Evolutionary conservation across 805 yeast genomes (phyloP).

Genomic region (Candida methanosorbosa): DNA sequence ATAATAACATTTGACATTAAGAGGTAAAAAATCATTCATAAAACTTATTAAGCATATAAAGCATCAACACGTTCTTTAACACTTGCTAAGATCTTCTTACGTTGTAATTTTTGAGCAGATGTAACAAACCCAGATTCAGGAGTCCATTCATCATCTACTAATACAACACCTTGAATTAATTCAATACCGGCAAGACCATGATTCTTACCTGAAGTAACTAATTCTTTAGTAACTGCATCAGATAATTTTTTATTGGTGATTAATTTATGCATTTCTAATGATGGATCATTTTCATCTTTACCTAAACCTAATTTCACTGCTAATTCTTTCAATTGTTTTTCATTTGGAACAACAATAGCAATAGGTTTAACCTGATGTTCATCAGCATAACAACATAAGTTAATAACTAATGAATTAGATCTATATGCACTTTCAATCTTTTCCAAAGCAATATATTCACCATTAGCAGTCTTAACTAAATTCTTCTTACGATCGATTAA

Average conservation of each 20-base stretch:
- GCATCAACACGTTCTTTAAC: slow-evolving; percentile 60
- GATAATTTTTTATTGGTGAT: slow-evolving; percentile 49
- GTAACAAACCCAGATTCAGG: slow-evolving; percentile 93
- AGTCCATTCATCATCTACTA: slow-evolving; percentile 92
- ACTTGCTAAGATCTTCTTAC: slow-evolving; percentile 74
- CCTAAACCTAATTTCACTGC: slow-evolving; percentile 48
- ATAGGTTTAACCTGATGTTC: slow-evolving; percentile 80
- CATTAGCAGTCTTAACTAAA: slow-evolving; percentile 89
- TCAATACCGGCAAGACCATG: slow-evolving; percentile 86
- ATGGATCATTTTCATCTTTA: slow-evolving; percentile 30
- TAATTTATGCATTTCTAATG: slow-evolving; percentile 31
- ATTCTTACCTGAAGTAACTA: slow-evolving; percentile 66
- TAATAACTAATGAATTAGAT: slow-evolving; percentile 65
- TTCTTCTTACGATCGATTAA: slow-evolving; percentile 94
- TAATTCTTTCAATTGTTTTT: slow-evolving; percentile 49
- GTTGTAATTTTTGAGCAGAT: slow-evolving; percentile 92
- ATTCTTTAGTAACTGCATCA: slow-evolving; percentile 43
- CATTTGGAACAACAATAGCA: slow-evolving; percentile 83
- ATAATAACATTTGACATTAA: too few species aligned
- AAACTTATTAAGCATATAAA: slow-evolving; percentile 41
- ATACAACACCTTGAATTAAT: slow-evolving; percentile 65
- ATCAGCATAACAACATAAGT: slow-evolving; percentile 93
- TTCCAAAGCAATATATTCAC: slow-evolving; percentile 96
- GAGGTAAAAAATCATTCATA: not conserved
- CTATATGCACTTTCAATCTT: slow-evolving; percentile 88